Evolutionary conservation across 805 yeast species (phyloP).

Genomic region (Hanseniaspora mollemarum): DNA sequence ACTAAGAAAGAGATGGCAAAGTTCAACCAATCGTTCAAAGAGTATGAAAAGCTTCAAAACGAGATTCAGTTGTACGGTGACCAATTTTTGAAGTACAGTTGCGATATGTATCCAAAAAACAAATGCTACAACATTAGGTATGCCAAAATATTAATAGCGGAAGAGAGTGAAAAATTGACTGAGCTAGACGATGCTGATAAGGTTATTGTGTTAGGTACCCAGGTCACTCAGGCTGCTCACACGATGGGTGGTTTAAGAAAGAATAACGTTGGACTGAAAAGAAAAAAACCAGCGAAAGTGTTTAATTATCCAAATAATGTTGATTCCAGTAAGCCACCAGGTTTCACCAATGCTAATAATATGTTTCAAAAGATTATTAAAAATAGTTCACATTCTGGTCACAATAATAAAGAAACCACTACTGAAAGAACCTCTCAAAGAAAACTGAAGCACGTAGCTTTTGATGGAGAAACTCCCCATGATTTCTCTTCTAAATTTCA

Average conservation of each 20-base stretch:
- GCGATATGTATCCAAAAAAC: conserved; percentile 54
- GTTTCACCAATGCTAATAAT: conserved; percentile 6
- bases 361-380: conserved; percentile 7
- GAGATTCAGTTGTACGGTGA: conserved; percentile 41
- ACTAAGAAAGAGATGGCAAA: conserved; percentile 68
- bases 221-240: conserved; percentile 30
- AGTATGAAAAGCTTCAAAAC: conserved; percentile 66
- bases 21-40: conserved; percentile 73
- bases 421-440: background rate
- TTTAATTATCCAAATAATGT: conserved; percentile 15
- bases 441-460: background rate
- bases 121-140: background rate
- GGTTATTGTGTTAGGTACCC: conserved; percentile 56
- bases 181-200: conserved; percentile 54
- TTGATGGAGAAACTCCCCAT: background rate
- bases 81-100: conserved; percentile 36
- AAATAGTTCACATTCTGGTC: too few species aligned
- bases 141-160: conserved; percentile 51
- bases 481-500: conserved; percentile 1
- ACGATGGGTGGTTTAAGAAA: conserved; percentile 3
- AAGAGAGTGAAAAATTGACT: conserved; percentile 48
- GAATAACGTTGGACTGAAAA: conserved; percentile 19
- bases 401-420: background rate
- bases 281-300: conserved; percentile 21
- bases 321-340: conserved; percentile 12